These are phyloP conservation scores for Sordariomycetes sp. DNA, from an alignment of 2,329 filamentous ascomycete species.

Conservation along the genomic window DNA sequence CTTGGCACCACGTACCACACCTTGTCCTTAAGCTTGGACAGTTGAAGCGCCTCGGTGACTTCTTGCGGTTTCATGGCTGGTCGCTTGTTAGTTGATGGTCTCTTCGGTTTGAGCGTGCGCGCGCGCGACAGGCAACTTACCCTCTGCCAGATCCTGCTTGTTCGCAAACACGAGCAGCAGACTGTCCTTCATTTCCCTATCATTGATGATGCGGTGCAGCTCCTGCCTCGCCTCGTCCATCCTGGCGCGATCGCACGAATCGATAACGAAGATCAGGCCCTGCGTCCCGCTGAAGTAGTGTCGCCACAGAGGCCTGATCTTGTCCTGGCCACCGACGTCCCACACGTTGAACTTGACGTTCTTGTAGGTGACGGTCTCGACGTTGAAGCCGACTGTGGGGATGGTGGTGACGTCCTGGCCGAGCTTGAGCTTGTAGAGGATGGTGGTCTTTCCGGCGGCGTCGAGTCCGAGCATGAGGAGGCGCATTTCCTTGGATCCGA, in stretches of 20 bases:
- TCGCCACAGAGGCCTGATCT: constrained; percentile 94
- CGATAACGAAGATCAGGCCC: constrained; percentile 96
- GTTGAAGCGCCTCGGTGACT: constrained; percentile 68
- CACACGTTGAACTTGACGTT: constrained; percentile 99
- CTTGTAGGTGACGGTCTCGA: constrained; percentile 98
- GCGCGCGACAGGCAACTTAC: constrained; percentile 48
- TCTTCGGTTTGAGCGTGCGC: too few relatives aligned
- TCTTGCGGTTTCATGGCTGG: constrained; percentile 71
- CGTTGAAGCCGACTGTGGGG: constrained; percentile 97
- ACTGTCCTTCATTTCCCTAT: constrained; percentile 95
- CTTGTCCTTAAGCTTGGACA: constrained; percentile 72
- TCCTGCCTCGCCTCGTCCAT: constrained; percentile 92
- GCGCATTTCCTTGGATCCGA: constrained; percentile 98
- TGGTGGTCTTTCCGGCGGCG: constrained; percentile 97
- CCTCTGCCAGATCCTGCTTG: constrained; percentile 89
- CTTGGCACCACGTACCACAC: constrained; percentile 80
- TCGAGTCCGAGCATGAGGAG: constrained; percentile 97
- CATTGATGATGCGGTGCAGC: constrained; percentile 93
- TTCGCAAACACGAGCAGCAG: constrained; percentile 94
- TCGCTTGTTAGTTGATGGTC: not conserved
- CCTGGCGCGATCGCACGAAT: constrained; percentile 83
- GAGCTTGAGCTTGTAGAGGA: constrained; percentile 98
- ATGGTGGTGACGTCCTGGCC: constrained; percentile 98
- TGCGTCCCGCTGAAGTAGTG: constrained; percentile 97
- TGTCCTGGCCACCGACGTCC: constrained; percentile 98